Percentiles rank a stretch among this genome's conserved stretches.
Conservation (phyloP, 139 green algal genomes). For the Nannochloris sp. region DNA sequence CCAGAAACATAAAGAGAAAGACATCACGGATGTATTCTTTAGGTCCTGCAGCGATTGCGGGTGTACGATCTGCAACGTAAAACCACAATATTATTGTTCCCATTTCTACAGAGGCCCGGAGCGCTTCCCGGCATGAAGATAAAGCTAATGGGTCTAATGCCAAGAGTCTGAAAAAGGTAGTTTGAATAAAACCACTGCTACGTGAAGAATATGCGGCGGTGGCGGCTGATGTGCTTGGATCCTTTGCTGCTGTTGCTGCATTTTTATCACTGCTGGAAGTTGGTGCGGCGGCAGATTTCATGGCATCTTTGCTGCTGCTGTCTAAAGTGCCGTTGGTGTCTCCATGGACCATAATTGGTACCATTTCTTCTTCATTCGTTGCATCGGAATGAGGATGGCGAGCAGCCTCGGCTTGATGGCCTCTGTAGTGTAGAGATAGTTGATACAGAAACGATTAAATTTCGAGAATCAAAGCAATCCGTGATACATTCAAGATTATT, state of each 20-base stretch:
- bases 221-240: not conserved
- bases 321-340: not conserved
- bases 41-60: conserved; percentile 24
- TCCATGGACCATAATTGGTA: not conserved
- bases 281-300: not conserved
- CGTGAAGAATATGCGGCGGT: not conserved
- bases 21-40: conserved; percentile 50
- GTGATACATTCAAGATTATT: too few species aligned
- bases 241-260: not conserved
- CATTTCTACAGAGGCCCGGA: conserved; percentile 55
- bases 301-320: not conserved
- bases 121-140: not conserved
- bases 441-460: too few species aligned
- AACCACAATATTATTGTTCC: conserved; percentile 80
- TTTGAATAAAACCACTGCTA: not conserved
- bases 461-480: too few species aligned
- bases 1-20: conserved; percentile 78
- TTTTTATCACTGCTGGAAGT: not conserved
- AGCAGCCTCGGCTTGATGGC: too few species aligned
- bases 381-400: too few species aligned
- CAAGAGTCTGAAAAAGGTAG: conserved; percentile 13
- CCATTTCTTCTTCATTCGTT: not conserved
- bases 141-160: conserved; percentile 29
- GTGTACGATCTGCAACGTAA: conserved; percentile 78
- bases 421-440: too few species aligned